These are phyloP conservation scores for Hypoxylon lienhwacheense DNA, from an alignment of 495 filamentous ascomycete genomes.

Conservation along the genomic window DNA sequence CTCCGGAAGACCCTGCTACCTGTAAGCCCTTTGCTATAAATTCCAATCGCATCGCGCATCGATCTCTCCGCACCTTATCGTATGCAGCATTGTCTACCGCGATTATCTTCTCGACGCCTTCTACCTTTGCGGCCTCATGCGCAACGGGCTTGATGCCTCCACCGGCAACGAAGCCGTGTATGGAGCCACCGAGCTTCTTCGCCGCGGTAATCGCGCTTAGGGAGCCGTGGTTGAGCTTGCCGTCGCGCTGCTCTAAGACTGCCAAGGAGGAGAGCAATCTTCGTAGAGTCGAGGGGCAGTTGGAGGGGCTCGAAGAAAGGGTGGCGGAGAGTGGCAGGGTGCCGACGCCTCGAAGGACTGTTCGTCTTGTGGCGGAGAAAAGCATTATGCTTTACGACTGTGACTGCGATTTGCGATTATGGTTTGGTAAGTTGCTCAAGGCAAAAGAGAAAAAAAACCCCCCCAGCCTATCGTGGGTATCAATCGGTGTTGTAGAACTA, in stretches of 20 bases:
- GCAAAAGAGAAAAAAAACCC: no score
- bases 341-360: slow-evolving; percentile 32
- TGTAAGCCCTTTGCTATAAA: slow-evolving; percentile 2
- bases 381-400: slow-evolving; percentile 28
- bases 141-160: slow-evolving; percentile 76
- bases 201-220: slow-evolving; percentile 86
- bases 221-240: slow-evolving; percentile 79
- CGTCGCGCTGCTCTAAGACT: slow-evolving; percentile 89
- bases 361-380: slow-evolving; percentile 29
- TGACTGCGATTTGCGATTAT: slow-evolving; percentile 19
- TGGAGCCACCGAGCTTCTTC: slow-evolving; percentile 77
- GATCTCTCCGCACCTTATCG: slow-evolving; percentile 67
- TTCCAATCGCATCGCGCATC: neutral
- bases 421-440: slow-evolving; percentile 8
- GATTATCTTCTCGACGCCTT: slow-evolving; percentile 88
- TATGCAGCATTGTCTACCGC: slow-evolving; percentile 86
- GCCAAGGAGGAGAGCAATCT: slow-evolving; percentile 86
- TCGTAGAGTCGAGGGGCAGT: slow-evolving; percentile 53
- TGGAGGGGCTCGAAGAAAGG: slow-evolving; percentile 24
- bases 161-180: slow-evolving; percentile 90
- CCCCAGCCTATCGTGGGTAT: no score
- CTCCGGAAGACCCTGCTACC: slow-evolving; percentile 79
- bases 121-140: slow-evolving; percentile 83
- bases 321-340: slow-evolving; percentile 30
- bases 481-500: no score